A percentile compares a stretch with the other conserved stretches of the same genome.
Conservation (phyloP, 495 filamentous ascomycete species). For the Hypoxylon fuscum region DNA sequence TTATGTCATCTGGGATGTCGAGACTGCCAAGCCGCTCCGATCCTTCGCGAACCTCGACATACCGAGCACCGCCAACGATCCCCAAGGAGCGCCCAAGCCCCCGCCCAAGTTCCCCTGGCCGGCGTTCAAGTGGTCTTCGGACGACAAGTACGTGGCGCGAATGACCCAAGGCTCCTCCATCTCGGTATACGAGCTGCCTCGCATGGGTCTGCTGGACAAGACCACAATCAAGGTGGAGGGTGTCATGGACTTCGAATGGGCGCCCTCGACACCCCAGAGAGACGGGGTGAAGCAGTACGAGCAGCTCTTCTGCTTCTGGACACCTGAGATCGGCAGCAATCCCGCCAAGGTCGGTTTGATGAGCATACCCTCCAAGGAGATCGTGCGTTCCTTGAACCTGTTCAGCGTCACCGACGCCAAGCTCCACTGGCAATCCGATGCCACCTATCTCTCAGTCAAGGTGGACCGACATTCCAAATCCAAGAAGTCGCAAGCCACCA, state of each 20-base stretch:
- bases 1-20: slow-evolving; percentile 98
- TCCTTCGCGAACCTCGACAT: slow-evolving; percentile 90
- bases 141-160: slow-evolving; percentile 95
- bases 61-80: slow-evolving; percentile 64
- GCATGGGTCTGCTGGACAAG: slow-evolving; percentile 90
- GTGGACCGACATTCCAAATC: slow-evolving; percentile 98
- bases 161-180: slow-evolving; percentile 88
- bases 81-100: slow-evolving; percentile 61
- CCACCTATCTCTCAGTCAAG: slow-evolving; percentile 94
- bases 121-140: slow-evolving; percentile 98
- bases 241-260: slow-evolving; percentile 97
- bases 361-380: slow-evolving; percentile 92
- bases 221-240: slow-evolving; percentile 93
- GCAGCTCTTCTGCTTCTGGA: slow-evolving; percentile 98
- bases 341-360: slow-evolving; percentile 97
- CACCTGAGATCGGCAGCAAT: slow-evolving; percentile 96
- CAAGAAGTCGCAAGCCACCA: slow-evolving; percentile 96
- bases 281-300: slow-evolving; percentile 89
- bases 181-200: slow-evolving; percentile 92
- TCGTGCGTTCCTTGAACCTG: slow-evolving; percentile 91
- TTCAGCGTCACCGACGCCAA: slow-evolving; percentile 98
- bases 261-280: slow-evolving; percentile 78
- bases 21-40: slow-evolving; percentile 85
- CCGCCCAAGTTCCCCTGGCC: slow-evolving; percentile 96
- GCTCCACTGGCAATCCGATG: slow-evolving; percentile 96